Evolutionary conservation across 192 early-diverging fungal species (phyloP).

Genomic region (Podila clonocystis): DNA sequence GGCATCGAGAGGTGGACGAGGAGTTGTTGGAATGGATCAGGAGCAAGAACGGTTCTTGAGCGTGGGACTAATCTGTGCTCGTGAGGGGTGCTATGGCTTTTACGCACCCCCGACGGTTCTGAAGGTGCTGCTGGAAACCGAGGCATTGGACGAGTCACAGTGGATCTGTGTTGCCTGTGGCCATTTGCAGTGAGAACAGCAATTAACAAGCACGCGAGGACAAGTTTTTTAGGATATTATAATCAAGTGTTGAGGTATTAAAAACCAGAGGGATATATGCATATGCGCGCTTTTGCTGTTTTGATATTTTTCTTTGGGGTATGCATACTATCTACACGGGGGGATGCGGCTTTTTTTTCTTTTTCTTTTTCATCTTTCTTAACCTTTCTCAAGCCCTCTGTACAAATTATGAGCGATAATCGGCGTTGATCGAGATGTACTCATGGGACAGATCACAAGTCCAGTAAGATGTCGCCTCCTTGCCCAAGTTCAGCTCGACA

Average conservation of each 20-base stretch:
- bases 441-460: slow-evolving; percentile 96
- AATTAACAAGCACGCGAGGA: background rate
- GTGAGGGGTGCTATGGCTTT: slow-evolving; percentile 16
- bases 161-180: slow-evolving; percentile 20
- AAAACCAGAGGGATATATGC: no score
- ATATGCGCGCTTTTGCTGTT: no score
- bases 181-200: background rate
- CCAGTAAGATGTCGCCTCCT: slow-evolving; percentile 84
- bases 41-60: slow-evolving; percentile 13
- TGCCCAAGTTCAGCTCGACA: slow-evolving; percentile 83
- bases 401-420: slow-evolving; percentile 76
- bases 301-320: no score
- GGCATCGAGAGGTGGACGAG: background rate
- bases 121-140: background rate
- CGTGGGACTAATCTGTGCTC: slow-evolving; percentile 13
- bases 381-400: background rate
- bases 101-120: slow-evolving; percentile 20
- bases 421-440: slow-evolving; percentile 94
- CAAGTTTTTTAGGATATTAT: background rate
- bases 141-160: background rate
- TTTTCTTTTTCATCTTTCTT: background rate
- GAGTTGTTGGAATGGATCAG: background rate
- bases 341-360: no score
- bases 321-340: no score
- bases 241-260: background rate